phyloP scores from a whole-genome alignment of 352 stramenopile genomes.

The Pythium periplocum region DNA sequence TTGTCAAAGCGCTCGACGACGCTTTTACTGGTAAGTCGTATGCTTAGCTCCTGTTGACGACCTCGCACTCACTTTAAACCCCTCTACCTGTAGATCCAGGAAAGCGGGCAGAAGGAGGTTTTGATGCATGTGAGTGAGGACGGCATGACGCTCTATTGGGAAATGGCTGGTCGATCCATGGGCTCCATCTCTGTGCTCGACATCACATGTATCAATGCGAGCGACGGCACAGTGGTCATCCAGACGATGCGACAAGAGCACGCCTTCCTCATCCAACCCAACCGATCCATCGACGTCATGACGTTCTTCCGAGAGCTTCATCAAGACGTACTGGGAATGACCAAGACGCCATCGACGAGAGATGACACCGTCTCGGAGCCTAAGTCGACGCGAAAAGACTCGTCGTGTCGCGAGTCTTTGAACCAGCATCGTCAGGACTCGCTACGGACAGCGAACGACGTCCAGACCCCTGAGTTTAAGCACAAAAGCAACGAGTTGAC shows the following conservation, averaged over 20 bases:
- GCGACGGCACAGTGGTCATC: slow-evolving; percentile 12
- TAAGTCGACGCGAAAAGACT: no score
- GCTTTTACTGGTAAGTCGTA: not conserved
- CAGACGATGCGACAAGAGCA: slow-evolving; percentile 2
- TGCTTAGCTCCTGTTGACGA: not conserved
- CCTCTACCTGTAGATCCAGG: slow-evolving; percentile 1
- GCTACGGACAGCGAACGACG: no score
- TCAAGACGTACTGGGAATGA: slow-evolving; percentile 6
- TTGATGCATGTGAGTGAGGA: slow-evolving; percentile 9
- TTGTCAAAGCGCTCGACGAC: no score
- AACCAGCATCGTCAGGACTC: no score
- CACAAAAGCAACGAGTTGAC: no score
- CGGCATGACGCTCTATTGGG: slow-evolving; percentile 7
- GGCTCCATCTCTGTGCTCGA: slow-evolving; percentile 1
- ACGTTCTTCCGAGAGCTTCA: slow-evolving; percentile 17
- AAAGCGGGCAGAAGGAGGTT: slow-evolving; percentile 3
- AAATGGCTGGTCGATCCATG: not conserved
- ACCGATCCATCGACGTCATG: slow-evolving; percentile 9
- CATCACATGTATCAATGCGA: slow-evolving; percentile 8
- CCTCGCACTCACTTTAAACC: no score
- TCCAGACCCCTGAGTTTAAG: no score
- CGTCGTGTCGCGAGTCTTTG: no score
- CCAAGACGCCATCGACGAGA: no score
- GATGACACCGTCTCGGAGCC: no score
- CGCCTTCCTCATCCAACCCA: slow-evolving; percentile 5